These are phyloP conservation scores for Graphium sp. DNA, from an alignment of 2,329 filamentous ascomycete genomes.

Conservation along the genomic window DNA sequence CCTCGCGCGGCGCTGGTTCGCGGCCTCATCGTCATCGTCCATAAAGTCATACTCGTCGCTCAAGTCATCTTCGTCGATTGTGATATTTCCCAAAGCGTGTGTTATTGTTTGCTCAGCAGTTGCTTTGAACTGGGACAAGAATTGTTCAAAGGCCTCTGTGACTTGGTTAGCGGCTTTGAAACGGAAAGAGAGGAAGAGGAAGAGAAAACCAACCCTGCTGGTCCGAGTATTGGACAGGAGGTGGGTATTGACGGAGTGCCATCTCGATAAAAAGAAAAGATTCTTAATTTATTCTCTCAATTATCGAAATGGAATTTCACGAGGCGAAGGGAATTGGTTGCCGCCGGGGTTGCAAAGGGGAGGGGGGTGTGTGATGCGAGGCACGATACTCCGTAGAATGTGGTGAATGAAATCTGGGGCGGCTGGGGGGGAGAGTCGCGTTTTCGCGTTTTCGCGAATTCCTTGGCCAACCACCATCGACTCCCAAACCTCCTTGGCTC, in stretches of 20 bases:
- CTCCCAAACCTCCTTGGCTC: too few species aligned
- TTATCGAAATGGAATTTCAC: too few species aligned
- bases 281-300: constrained; percentile 26
- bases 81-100: constrained; percentile 68
- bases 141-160: constrained; percentile 68
- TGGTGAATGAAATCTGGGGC: too few species aligned
- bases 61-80: constrained; percentile 71
- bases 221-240: constrained; percentile 65
- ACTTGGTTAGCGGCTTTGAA: constrained; percentile 11
- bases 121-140: constrained; percentile 77
- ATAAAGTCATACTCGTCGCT: constrained; percentile 90
- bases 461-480: too few species aligned
- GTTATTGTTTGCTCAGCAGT: constrained; percentile 54
- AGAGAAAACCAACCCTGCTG: constrained; percentile 51
- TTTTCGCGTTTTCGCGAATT: too few species aligned
- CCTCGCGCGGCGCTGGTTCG: constrained; percentile 28
- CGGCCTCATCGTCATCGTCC: constrained; percentile 57
- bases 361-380: too few species aligned
- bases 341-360: too few species aligned
- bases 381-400: too few species aligned
- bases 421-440: too few species aligned
- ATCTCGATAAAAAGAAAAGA: constrained; percentile 27
- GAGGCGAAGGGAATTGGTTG: too few species aligned
- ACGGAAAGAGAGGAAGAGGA: constrained; percentile 3
- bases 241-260: constrained; percentile 54